phyloP scores from a whole-genome alignment of 345 rosid genomes.

The Xanthoceras sorbifolium region DNA sequence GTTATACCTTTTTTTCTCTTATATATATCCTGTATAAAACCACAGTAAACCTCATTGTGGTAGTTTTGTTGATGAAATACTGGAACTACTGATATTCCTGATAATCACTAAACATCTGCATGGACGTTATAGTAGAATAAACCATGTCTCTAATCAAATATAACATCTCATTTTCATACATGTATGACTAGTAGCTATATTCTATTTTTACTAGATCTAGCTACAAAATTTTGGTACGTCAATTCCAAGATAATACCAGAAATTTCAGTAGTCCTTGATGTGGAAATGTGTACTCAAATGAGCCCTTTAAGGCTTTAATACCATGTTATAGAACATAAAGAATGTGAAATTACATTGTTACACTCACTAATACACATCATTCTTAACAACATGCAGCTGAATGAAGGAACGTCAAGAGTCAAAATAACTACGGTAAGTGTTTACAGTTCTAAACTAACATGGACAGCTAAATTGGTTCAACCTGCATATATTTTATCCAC shows the following conservation, averaged over 20 bases:
- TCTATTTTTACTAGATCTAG: not conserved
- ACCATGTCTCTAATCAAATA: no score
- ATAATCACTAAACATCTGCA: not conserved
- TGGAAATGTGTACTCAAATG: not conserved
- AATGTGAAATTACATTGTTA: not conserved
- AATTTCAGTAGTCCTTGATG: not conserved
- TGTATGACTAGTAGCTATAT: not conserved
- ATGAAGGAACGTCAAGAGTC: slow-evolving; percentile 2
- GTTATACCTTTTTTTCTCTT: not conserved
- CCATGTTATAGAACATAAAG: not conserved
- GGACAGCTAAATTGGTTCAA: slow-evolving; percentile 1
- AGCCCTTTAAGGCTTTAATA: not conserved
- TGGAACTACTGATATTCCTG: not conserved
- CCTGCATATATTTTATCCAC: not conserved
- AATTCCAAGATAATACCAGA: not conserved
- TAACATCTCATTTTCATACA: not conserved
- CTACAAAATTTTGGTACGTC: not conserved
- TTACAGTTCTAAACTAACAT: slow-evolving; percentile 3
- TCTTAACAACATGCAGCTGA: slow-evolving; percentile 2
- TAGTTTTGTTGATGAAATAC: not conserved
- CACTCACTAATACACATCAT: not conserved
- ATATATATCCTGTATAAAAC: not conserved
- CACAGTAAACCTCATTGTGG: not conserved
- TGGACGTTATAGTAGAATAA: not conserved
- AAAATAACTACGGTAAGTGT: slow-evolving; percentile 4